Percentiles rank a stretch among this genome's conserved stretches.
Conservation (phyloP, 495 filamentous ascomycete species). For the Glarea lozoyensis region DNA sequence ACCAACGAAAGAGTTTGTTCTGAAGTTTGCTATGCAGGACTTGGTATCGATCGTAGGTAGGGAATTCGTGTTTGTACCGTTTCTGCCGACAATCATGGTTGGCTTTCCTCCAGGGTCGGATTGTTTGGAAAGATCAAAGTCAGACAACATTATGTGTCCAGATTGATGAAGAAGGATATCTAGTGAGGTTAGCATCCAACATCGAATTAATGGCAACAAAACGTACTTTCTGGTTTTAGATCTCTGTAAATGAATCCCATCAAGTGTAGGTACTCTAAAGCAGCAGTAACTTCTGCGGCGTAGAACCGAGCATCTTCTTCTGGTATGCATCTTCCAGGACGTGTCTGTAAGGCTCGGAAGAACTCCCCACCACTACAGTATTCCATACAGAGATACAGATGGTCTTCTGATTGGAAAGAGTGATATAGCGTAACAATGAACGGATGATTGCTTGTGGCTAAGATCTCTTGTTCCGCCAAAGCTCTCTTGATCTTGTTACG, state of each 20-base stretch:
- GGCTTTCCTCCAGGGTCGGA: slow-evolving; percentile 93
- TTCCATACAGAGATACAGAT: slow-evolving; percentile 98
- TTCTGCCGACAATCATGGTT: slow-evolving; percentile 90
- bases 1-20: slow-evolving; percentile 96
- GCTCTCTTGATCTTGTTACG: slow-evolving; percentile 99
- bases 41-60: slow-evolving; percentile 96
- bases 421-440: slow-evolving; percentile 98
- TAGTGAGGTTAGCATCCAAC: slow-evolving; percentile 25
- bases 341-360: slow-evolving; percentile 91
- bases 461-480: slow-evolving; percentile 93
- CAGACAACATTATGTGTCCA: slow-evolving; percentile 98
- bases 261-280: slow-evolving; percentile 91
- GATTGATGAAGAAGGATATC: slow-evolving; percentile 97
- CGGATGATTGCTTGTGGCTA: slow-evolving; percentile 96
- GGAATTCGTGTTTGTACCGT: slow-evolving; percentile 69
- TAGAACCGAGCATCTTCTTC: slow-evolving; percentile 98
- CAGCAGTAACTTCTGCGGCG: slow-evolving; percentile 95
- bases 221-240: slow-evolving; percentile 92
- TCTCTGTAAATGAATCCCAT: slow-evolving; percentile 99
- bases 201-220: not conserved
- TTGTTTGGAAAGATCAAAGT: slow-evolving; percentile 97
- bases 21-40: slow-evolving; percentile 96
- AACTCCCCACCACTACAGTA: slow-evolving; percentile 99
- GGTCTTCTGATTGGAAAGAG: slow-evolving; percentile 97
- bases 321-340: slow-evolving; percentile 91